Percentiles rank a stretch among this genome's conserved stretches.
phyloP scores from a whole-genome alignment of 768 basidiomycete genomes.

The Kwoniella sp. region DNA sequence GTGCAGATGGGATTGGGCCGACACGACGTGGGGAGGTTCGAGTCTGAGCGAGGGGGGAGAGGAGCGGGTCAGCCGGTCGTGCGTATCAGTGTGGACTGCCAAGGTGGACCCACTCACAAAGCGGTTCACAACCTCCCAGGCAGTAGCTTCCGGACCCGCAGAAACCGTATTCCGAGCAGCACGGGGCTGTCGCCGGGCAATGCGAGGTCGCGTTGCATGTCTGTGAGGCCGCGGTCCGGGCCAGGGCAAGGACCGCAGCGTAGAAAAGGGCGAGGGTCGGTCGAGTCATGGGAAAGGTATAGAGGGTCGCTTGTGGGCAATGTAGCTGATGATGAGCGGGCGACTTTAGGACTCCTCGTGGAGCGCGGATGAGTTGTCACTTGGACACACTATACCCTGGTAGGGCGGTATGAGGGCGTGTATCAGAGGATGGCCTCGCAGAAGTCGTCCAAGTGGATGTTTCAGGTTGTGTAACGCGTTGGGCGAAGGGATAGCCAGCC shows the following conservation, averaged over 20 bases:
- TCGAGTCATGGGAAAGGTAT: background rate
- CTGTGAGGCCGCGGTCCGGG: slow-evolving; percentile 16
- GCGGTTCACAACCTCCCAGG: slow-evolving; percentile 79
- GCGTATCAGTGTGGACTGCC: background rate
- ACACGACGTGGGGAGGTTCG: slow-evolving; percentile 61
- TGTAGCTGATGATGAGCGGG: too few species aligned
- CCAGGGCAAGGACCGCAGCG: background rate
- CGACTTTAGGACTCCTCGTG: too few species aligned
- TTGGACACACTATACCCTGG: too few species aligned
- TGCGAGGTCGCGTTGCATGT: slow-evolving; percentile 25
- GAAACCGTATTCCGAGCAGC: slow-evolving; percentile 58
- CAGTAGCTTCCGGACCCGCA: slow-evolving; percentile 61
- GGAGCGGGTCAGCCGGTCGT: background rate
- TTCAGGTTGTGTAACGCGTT: too few species aligned
- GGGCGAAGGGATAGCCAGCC: too few species aligned
- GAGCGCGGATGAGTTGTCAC: too few species aligned
- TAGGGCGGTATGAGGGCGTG: too few species aligned
- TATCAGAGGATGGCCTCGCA: too few species aligned
- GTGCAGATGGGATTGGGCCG: slow-evolving; percentile 68
- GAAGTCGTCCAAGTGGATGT: too few species aligned
- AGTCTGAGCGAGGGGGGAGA: slow-evolving; percentile 43
- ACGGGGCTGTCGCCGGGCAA: slow-evolving; percentile 35
- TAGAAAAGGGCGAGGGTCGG: background rate
- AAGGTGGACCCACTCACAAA: slow-evolving; percentile 50
- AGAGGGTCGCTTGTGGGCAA: background rate